phyloP scores from a whole-genome alignment of 177 flowering plant species.

The Vitis hybrid region DNA sequence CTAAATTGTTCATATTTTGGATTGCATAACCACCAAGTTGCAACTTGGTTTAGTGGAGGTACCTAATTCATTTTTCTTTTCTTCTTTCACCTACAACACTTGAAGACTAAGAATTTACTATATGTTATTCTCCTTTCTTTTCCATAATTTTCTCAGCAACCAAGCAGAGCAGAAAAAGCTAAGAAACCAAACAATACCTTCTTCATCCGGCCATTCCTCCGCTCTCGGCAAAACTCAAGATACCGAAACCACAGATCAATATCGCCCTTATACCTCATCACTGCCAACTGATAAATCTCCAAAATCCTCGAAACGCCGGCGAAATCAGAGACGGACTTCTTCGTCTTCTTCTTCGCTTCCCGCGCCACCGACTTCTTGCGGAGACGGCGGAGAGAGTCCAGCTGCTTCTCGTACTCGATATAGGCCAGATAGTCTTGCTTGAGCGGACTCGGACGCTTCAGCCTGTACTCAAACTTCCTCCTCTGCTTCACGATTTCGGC shows the following conservation, averaged over 20 bases:
- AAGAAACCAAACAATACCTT: constrained; percentile 39
- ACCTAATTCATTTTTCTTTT: no score
- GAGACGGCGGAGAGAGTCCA: constrained; percentile 66
- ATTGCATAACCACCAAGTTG: no score
- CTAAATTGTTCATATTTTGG: no score
- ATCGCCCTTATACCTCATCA: constrained; percentile 74
- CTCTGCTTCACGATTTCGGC: constrained; percentile 74
- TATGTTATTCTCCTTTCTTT: not conserved
- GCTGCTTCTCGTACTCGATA: constrained; percentile 76
- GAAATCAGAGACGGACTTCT: constrained; percentile 57
- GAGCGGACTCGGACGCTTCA: constrained; percentile 77
- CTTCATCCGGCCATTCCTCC: constrained; percentile 74
- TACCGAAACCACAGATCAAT: constrained; percentile 83
- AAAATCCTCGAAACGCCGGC: constrained; percentile 61
- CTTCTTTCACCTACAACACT: no score
- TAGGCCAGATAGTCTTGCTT: constrained; percentile 74
- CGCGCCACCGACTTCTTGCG: constrained; percentile 46
- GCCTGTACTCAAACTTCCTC: constrained; percentile 78
- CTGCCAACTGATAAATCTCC: constrained; percentile 53
- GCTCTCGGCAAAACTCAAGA: constrained; percentile 71
- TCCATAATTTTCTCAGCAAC: not conserved
- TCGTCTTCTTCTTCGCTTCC: constrained; percentile 33
- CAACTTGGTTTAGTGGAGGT: no score
- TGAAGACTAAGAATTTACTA: no score
- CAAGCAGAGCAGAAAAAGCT: not conserved